These are phyloP conservation scores for Penicillium olsonii DNA, from an alignment of 2,329 filamentous ascomycete genomes.

Conservation along the genomic window DNA sequence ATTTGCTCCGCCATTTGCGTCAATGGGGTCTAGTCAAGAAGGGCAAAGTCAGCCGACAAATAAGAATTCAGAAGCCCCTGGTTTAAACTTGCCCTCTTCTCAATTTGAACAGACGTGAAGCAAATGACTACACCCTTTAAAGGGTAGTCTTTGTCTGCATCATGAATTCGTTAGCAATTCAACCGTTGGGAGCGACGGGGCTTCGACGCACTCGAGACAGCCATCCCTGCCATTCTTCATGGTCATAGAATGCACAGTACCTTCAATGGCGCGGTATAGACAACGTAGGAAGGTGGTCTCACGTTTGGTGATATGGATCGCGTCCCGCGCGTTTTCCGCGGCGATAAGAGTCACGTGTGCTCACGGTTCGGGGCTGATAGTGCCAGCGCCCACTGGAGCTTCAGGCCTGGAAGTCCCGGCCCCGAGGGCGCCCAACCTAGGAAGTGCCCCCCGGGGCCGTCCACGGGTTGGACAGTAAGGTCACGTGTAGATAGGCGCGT, in stretches of 20 bases:
- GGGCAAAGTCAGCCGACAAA: constrained; percentile 10
- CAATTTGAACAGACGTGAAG: constrained; percentile 80
- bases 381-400: too few relatives aligned
- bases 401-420: too few relatives aligned
- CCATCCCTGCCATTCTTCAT: constrained; percentile 46
- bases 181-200: neutral
- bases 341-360: constrained; percentile 21
- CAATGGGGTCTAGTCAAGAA: constrained; percentile 39
- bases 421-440: too few relatives aligned
- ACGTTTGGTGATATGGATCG: constrained; percentile 2
- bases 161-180: constrained; percentile 19
- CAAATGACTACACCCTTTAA: constrained; percentile 76
- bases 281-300: neutral
- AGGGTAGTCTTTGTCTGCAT: constrained; percentile 60
- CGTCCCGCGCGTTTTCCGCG: constrained; percentile 18
- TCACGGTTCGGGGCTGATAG: too few relatives aligned
- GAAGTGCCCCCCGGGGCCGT: too few relatives aligned
- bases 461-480: too few relatives aligned
- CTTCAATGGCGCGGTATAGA: neutral
- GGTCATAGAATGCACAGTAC: constrained; percentile 15
- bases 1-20: constrained; percentile 66
- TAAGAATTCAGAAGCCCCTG: neutral
- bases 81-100: constrained; percentile 64
- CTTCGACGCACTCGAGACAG: constrained; percentile 33
- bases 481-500: constrained; percentile 15